Base-by-base conservation (phyloP, 1,284 basidiomycete genomes). In the Tetrapyrgos nigripes region DNA sequence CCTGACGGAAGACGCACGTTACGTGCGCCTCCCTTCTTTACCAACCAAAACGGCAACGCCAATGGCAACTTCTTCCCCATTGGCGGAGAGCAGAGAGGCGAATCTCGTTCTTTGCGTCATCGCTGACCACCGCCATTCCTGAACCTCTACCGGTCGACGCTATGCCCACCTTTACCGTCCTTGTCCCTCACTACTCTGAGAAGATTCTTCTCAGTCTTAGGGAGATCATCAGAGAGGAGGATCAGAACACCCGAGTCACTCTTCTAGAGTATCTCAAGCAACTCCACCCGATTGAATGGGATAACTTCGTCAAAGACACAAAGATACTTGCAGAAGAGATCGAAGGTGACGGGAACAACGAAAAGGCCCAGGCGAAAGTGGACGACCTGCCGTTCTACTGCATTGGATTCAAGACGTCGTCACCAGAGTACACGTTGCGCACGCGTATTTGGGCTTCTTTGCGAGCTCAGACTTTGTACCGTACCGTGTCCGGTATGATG, bases 401-500 rank as follows among this genome's bases (percentile, higher is more conserved):
- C 75, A 96, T 99, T 65, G 97, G 97, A 69, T 99, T 99, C 90
- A 99, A 98, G 82, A 97, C 93, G 10, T 96, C 97, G 11, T 96
- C 97, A 4, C 97, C 97, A 13, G 97, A 99, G 75, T 99, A 98
- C 76, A 99, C 97, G 19, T 88, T 99, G 46, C 95, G 97, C 67
- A 99, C 97, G 0, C 93, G 97, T 76, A 99, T 99, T 68, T 99
- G 97, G 97, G 97, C 97, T 1, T 99, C 97, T 17, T 85, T 99
- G 26, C 93, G 97, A 60, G 97, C 96, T 11, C 97, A 99, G 79
- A 99, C 97, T 0, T 85, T 99, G 33, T 99, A 99, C 78, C 92
- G 97, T 64, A 99, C 97, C 14, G 96, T 99, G n/a, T 99, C 97
- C n/a, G 97, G 97, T 58, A 98, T 99, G 92, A 99, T 99, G 97